Conservation (phyloP, 805 yeast genomes). For the Starmerella bombicola region DNA sequence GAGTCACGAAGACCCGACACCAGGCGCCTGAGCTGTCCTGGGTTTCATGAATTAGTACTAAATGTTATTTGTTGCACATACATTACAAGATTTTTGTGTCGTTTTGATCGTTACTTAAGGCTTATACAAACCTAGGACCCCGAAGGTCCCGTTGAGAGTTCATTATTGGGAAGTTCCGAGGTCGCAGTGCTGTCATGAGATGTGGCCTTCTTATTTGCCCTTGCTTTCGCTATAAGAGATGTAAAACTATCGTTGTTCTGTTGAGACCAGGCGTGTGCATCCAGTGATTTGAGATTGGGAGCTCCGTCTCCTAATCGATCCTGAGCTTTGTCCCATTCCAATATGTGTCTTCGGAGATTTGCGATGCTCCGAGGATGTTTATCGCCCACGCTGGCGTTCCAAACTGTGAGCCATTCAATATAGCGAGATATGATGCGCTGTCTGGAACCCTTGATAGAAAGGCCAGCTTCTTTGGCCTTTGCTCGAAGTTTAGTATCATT, state of each 20-base stretch:
- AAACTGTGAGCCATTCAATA: conserved; percentile 60
- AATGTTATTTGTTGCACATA: too few species aligned
- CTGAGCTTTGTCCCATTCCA: conserved; percentile 26
- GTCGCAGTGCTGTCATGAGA: neutral
- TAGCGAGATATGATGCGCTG: conserved; percentile 55
- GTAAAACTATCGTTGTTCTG: conserved; percentile 21
- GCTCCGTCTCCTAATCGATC: conserved; percentile 7
- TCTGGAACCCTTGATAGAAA: conserved; percentile 54
- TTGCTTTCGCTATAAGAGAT: conserved; percentile 17
- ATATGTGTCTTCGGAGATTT: conserved; percentile 43
- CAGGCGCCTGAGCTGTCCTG: too few species aligned
- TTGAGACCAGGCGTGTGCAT: conserved; percentile 9
- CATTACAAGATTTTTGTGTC: too few species aligned
- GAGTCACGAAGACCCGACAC: neutral
- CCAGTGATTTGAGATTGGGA: conserved; percentile 15
- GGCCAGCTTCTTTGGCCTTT: conserved; percentile 40
- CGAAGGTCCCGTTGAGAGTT: too few species aligned
- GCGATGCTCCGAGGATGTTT: conserved; percentile 47
- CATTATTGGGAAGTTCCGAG: too few species aligned
- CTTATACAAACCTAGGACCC: too few species aligned
- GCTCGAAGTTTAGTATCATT: conserved; percentile 49
- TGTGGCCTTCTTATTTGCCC: neutral
- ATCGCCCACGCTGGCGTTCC: conserved; percentile 74
- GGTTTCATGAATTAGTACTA: too few species aligned
- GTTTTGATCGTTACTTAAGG: too few species aligned